Base-by-base conservation (phyloP, 2,329 filamentous ascomycete genomes). In the Penicillium rolfsii region DNA sequence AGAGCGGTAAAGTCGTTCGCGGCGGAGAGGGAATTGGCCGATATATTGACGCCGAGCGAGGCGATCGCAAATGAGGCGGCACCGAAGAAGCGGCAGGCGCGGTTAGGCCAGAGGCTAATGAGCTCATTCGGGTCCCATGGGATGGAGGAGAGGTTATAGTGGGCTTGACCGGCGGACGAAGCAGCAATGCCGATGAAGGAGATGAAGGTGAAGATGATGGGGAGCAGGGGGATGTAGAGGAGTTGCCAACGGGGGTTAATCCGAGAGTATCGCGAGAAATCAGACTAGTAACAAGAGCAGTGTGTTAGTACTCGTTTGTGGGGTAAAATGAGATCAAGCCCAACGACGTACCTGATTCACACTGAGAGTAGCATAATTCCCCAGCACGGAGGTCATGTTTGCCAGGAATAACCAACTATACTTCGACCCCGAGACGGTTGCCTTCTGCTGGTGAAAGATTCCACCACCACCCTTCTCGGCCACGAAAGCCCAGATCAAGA, bases 401-500 rank as follows among this genome's bases (percentile, higher is more conserved):
- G 82, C 81, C 65, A 85, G 72, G 71, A 83, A 85, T 4, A 82
- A 74, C 81, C 83, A 86, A 49, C 80, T 81, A 64, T 86, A 86
- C 40, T 79, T 74, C 19, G 78, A 78, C 0, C 84, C 84, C 1
- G 74, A 72, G 5, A 85, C 74, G 0, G 77, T 81, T 3, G 80
- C 68, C 22, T 76, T 78, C 55, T 83, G 78, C 22, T 66, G 50
- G 2, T 75, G 64, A 61, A 82, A 83, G 59, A 85, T 74, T 1
- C 69, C 74, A 5, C 83, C 79, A 22, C 83, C 82, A 3, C 84
- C 83, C 54, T 69, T 68, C 22, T 84, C 84, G 4, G 79, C 77
- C 2, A 83, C 81, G 61, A 89, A 81, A 4, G 83, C 83, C 86
- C 87, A 89, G 49, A 86, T 83, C 68, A 89, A 79, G 24, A 87